These are phyloP conservation scores for Catunica adiposa DNA, from an alignment of 2,329 filamentous ascomycete species.

Conservation along the genomic window DNA sequence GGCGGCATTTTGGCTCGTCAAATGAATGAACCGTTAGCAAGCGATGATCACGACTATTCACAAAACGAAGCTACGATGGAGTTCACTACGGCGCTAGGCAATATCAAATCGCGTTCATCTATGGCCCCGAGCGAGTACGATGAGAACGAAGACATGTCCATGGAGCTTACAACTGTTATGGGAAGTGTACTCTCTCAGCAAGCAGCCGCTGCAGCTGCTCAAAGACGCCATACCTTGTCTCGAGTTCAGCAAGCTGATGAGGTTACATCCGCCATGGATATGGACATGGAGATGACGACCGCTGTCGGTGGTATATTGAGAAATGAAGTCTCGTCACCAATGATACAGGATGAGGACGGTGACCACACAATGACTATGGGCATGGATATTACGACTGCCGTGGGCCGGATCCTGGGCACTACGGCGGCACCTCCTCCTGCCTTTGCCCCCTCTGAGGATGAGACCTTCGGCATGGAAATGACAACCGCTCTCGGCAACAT, in stretches of 20 bases:
- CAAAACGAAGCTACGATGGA: slow-evolving; percentile 54
- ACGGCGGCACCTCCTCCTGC: slow-evolving; percentile 12
- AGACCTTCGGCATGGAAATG: slow-evolving; percentile 50
- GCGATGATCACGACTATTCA: slow-evolving; percentile 22
- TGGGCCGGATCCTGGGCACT: slow-evolving; percentile 36
- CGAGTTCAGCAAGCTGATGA: slow-evolving; percentile 14
- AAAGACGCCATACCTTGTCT: slow-evolving; percentile 19
- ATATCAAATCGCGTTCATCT: slow-evolving; percentile 34
- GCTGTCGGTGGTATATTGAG: slow-evolving; percentile 62
- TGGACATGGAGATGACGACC: slow-evolving; percentile 89
- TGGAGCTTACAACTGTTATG: slow-evolving; percentile 57
- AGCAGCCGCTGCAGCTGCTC: slow-evolving; percentile 16
- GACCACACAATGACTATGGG: slow-evolving; percentile 24
- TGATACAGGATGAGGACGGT: slow-evolving; percentile 19
- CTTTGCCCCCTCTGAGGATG: slow-evolving; percentile 17
- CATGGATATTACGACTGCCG: slow-evolving; percentile 46
- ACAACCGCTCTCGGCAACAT: slow-evolving; percentile 46
- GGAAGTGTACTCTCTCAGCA: slow-evolving; percentile 31
- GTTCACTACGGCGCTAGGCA: slow-evolving; percentile 61
- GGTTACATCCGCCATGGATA: slow-evolving; percentile 41
- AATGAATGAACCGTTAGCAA: slow-evolving; percentile 16
- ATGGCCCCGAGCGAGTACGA: slow-evolving; percentile 22
- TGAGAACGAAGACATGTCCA: slow-evolving; percentile 55
- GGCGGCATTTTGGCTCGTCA: slow-evolving; percentile 54
- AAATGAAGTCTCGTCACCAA: slow-evolving; percentile 27